A percentile compares a stretch with the other conserved stretches of the same genome.
Conservation (phyloP, 805 yeast genomes). For the Candida patagonica region DNA sequence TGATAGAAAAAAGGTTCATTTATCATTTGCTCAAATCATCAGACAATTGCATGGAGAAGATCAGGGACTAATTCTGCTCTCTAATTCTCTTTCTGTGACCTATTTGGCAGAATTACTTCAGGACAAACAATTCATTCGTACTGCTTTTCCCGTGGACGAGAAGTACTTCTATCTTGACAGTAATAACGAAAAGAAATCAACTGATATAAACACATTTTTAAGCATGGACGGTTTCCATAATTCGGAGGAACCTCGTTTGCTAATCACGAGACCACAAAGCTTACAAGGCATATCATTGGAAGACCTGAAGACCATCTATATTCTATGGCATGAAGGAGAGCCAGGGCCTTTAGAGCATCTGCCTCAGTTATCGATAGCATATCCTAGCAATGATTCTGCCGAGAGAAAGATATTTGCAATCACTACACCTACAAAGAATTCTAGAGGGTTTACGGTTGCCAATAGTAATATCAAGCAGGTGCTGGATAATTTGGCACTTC, state of each 20-base stretch:
- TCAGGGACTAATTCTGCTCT: neutral
- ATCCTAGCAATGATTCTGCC: neutral
- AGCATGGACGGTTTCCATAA: neutral
- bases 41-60: neutral
- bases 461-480: neutral
- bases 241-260: neutral
- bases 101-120: neutral
- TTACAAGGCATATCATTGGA: neutral
- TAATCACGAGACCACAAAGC: slow-evolving; percentile 1
- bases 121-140: neutral
- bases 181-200: neutral
- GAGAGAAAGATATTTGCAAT: neutral
- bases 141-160: neutral
- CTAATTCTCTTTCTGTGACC: neutral
- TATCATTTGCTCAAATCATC: neutral
- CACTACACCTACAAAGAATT: neutral
- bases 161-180: neutral
- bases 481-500: neutral
- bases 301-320: neutral
- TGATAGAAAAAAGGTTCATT: neutral
- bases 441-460: neutral
- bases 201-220: neutral
- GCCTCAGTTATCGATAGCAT: neutral
- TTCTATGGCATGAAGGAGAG: slow-evolving; percentile 5
- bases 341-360: slow-evolving; percentile 1